Evolutionary conservation across 257 asterid genomes (phyloP).

Genomic region (Przewalskia tangutica): DNA sequence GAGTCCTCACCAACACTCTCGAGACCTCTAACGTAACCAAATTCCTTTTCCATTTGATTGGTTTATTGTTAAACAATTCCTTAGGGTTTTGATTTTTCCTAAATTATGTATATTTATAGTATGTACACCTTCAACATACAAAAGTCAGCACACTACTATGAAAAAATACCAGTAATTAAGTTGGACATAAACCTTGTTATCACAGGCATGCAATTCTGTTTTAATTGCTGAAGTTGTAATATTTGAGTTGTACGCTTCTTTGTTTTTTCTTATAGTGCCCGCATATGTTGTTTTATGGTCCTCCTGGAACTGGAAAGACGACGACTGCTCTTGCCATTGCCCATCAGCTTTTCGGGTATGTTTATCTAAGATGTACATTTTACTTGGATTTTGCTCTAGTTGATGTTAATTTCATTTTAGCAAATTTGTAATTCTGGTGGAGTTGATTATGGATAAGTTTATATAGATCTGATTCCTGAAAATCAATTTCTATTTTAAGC

Average conservation of each 20-base stretch:
- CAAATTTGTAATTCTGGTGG: background rate
- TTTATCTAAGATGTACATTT: background rate
- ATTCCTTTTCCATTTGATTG: background rate
- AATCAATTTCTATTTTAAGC: background rate
- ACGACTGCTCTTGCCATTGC: slow-evolving; percentile 94
- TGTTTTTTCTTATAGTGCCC: slow-evolving; percentile 50
- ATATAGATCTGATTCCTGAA: background rate
- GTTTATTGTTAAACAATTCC: background rate
- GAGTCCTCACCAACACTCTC: slow-evolving; percentile 90
- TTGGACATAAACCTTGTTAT: background rate
- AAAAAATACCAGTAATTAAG: too few species aligned
- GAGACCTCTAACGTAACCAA: slow-evolving; percentile 71
- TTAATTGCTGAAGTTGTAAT: background rate
- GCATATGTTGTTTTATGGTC: slow-evolving; percentile 94
- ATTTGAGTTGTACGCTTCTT: background rate
- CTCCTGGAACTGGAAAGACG: slow-evolving; percentile 97
- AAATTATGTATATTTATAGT: background rate
- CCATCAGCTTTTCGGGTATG: slow-evolving; percentile 88
- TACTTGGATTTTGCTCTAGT: background rate
- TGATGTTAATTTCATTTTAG: too few species aligned
- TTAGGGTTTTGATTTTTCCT: background rate
- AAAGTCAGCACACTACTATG: too few species aligned
- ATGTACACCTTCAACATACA: too few species aligned
- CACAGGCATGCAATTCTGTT: background rate
- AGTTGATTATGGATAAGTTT: background rate